phyloP scores from a whole-genome alignment of 257 asterid species.

The Avicennia marina region DNA sequence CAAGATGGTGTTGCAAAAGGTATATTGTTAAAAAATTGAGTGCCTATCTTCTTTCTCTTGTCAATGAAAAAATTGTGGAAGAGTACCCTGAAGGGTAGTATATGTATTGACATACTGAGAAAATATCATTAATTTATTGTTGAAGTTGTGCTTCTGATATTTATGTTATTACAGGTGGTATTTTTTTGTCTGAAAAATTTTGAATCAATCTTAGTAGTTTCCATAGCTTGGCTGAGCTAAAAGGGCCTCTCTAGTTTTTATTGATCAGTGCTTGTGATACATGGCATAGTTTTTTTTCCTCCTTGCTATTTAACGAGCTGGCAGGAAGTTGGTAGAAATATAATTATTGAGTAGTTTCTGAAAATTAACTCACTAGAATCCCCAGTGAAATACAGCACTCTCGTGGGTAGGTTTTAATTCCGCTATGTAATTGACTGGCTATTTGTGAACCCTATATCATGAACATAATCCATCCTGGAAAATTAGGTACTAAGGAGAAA shows the following conservation, averaged over 20 bases:
- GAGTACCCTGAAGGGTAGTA: background rate
- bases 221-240: background rate
- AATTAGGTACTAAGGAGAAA: too few relatives aligned
- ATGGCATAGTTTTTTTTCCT: too few relatives aligned
- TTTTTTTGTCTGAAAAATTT: background rate
- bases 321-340: background rate
- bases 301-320: too few relatives aligned
- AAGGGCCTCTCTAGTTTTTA: background rate
- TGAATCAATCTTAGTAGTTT: slow-evolving; percentile 5
- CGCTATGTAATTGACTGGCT: too few relatives aligned
- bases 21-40: slow-evolving; percentile 24
- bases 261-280: background rate
- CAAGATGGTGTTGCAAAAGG: slow-evolving; percentile 96
- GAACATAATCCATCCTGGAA: too few relatives aligned
- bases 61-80: background rate
- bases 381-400: background rate
- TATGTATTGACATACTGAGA: background rate
- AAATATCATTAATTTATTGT: background rate
- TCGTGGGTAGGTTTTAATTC: background rate
- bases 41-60: slow-evolving; percentile 15
- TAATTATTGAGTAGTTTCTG: background rate
- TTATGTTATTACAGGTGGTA: background rate
- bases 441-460: too few relatives aligned
- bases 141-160: background rate
- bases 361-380: background rate